These are phyloP conservation scores for Chytriomyces confervae DNA, from an alignment of 192 early-diverging fungal species.

Conservation along the genomic window DNA sequence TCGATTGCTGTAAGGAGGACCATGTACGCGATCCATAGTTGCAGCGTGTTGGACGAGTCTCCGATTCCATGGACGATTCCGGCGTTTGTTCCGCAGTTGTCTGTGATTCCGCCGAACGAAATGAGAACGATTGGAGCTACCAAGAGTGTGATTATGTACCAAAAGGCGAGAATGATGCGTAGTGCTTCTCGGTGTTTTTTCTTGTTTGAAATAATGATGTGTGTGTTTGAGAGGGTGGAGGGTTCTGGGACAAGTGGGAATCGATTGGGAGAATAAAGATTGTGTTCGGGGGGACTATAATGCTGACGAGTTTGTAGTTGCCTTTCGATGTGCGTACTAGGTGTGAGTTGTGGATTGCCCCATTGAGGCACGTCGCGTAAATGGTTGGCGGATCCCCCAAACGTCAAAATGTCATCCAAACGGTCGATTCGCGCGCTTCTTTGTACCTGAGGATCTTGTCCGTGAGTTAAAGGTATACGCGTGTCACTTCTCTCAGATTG, in stretches of 20 bases:
- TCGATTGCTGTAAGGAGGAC: slow-evolving; percentile 11
- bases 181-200: background rate
- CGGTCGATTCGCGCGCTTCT: background rate
- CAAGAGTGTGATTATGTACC: slow-evolving; percentile 11
- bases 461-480: too few relatives aligned
- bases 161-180: background rate
- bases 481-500: too few relatives aligned
- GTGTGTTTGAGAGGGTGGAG: background rate
- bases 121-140: background rate
- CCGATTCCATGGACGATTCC: slow-evolving; percentile 4
- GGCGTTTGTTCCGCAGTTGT: background rate
- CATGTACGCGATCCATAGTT: slow-evolving; percentile 17
- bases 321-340: too few relatives aligned
- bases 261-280: background rate
- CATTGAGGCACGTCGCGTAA: background rate
- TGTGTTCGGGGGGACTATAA: background rate
- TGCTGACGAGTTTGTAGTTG: background rate
- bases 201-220: background rate
- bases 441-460: too few relatives aligned
- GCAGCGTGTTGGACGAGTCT: background rate
- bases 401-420: background rate
- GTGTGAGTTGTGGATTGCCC: too few relatives aligned
- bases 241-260: background rate
- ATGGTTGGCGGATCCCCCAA: background rate
- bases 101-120: background rate